Base-by-base conservation (phyloP, 2,329 filamentous ascomycete species). In the Fusarium zealandicum region DNA sequence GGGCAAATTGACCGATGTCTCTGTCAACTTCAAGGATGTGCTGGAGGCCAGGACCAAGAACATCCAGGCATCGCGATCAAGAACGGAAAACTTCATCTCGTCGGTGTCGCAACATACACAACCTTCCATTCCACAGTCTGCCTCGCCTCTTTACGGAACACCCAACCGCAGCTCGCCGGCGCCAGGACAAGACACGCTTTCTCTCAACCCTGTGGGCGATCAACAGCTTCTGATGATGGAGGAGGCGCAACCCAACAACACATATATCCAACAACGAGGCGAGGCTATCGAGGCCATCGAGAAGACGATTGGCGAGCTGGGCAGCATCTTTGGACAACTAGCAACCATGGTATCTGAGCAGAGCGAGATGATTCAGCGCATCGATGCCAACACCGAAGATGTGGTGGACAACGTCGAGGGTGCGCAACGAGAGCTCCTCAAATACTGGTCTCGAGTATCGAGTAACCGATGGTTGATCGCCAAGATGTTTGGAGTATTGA, bases 331-430 rank as follows among this genome's bases (percentile, higher is more conserved):
- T 72, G 91, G 92, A 8, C 93, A 99, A 74, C 79, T 99, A 42
- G 93, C 95, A 30, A 88, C 91, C 64, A 98, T 99, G 95, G 95
- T 99, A 25, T 92, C 90, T 49, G 93, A 99, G 73, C 95, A 99
- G 76, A 92, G 90, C 57, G 95, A 97, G 75, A 96, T 96, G 89
- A 96, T 99, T 63, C 92, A 98, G 75, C 83, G 93, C 42, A 97
- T 97, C 70, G 93, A 98, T 69, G 93, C 93, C 62, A 97, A 98
- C 74, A 97, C 93, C 1, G 95, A 99, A 70, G 93, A 97, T 67
- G 92, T 99, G 6, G 93, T 99, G 48, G 93, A 98, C 70, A 99
- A 99, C 67, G 93, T 99, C n/a, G 86, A 96, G 70, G 95, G 95
- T 14, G 95, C 95, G 6, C 95, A 99, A 72, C 83, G 93, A 59